A percentile compares a stretch with the other conserved stretches of the same genome.
These are phyloP conservation scores for Torulaspora delbrueckii DNA, from an alignment of 805 yeast species.

Conservation along the genomic window DNA sequence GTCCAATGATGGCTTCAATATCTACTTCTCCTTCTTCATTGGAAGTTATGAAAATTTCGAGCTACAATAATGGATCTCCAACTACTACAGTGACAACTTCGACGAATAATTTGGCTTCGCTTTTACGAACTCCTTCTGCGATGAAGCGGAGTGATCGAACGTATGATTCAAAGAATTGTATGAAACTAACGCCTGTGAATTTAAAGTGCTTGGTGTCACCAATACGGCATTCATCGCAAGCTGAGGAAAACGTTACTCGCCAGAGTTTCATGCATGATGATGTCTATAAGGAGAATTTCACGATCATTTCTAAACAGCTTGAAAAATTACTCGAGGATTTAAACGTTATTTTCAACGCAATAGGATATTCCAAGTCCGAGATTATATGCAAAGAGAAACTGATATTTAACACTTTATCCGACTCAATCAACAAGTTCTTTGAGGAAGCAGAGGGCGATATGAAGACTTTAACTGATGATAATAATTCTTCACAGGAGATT, in stretches of 20 bases:
- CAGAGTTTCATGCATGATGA: conserved; percentile 9
- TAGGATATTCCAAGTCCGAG: conserved; percentile 52
- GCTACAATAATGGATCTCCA: conserved; percentile 7
- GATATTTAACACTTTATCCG: conserved; percentile 46
- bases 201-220: conserved; percentile 17
- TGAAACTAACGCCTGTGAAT: conserved; percentile 31
- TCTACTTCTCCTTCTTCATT: conserved; percentile 7
- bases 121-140: conserved; percentile 3
- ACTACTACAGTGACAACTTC: conserved; percentile 5
- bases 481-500: conserved; percentile 25
- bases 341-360: conserved; percentile 45
- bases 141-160: conserved; percentile 1
- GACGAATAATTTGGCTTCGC: neutral
- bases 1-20: conserved; percentile 3
- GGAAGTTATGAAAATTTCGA: conserved; percentile 6
- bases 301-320: conserved; percentile 30
- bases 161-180: conserved; percentile 18
- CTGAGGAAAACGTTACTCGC: neutral
- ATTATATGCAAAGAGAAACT: conserved; percentile 45
- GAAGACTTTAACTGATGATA: conserved; percentile 30
- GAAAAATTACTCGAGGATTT: conserved; percentile 38
- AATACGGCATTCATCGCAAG: conserved; percentile 6
- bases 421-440: conserved; percentile 43
- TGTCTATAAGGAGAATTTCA: conserved; percentile 31
- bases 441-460: conserved; percentile 38